Base-by-base conservation (phyloP, 139 green algal species). In the Eudorina sp. region DNA sequence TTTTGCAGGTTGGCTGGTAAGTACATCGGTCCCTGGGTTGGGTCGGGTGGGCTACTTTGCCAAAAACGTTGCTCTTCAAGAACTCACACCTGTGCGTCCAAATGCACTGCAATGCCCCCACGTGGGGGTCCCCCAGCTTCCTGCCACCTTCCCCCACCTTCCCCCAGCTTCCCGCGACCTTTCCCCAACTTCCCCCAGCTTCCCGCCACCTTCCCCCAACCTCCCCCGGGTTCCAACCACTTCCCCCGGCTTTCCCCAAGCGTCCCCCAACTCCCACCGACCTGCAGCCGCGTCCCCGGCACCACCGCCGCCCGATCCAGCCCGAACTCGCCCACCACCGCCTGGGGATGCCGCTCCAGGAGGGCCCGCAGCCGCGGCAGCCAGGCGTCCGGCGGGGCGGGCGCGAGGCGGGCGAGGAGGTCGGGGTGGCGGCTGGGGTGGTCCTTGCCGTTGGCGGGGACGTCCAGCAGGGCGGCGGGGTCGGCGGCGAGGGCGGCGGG, bases 301-400 rank as follows among this genome's bases (percentile, higher is more conserved):
- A 94, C 82, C 53, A 89, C 81, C 13, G 92, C 89, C 29, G 89
- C 83, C 9, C 89, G 77, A 78, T 95, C 92, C 45, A 95, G 40
- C 29, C 92, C 92, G 76, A 90, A 93, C 89, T 95, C 92, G 0
- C 92, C 92, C n/a, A 95, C 89, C 8, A 9, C n/a, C 45, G 64
- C 88, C 1, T 72, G 25, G 7, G 92, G 90, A 45, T 91, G 62
- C 1, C 3, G 14, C 48, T 8, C 1, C 53, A 92, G 78, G 69
- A 90, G 62, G 23, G 64, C 43, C n/a, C 73, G 83, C 83, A 93
- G 83, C 48, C 40, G 74, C 31, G 48, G 48, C 85, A 89, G 29
- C 90, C 90, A 92, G 18, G 1, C 14, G n/a, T 45, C 51, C 2
- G 53, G 25, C 14, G 60, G 45, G 8, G 69, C 25, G 25, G 43